A percentile compares a stretch with the other conserved stretches of the same genome.
Evolutionary conservation across 2,329 filamentous ascomycete species (phyloP).

Genomic region (Penicillium digitatum): DNA sequence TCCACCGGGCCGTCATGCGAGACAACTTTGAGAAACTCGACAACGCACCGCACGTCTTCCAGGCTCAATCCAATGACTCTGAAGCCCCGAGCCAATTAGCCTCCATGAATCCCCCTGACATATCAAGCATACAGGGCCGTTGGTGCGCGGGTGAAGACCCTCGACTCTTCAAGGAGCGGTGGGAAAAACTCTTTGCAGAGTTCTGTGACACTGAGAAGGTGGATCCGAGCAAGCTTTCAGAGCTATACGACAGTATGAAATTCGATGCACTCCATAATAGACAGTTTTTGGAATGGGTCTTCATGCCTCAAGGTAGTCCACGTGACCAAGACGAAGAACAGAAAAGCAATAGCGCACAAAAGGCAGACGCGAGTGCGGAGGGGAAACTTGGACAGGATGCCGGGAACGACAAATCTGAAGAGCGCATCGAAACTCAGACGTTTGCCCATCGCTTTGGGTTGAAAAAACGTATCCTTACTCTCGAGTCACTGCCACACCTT

Average conservation of each 20-base stretch:
- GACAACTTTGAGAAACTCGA: slow-evolving; percentile 83
- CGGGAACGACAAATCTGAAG: slow-evolving; percentile 27
- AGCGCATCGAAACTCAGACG: slow-evolving; percentile 31
- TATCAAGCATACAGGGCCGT: slow-evolving; percentile 73
- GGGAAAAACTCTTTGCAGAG: slow-evolving; percentile 96
- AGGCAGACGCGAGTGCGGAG: slow-evolving; percentile 21
- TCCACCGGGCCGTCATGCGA: slow-evolving; percentile 91
- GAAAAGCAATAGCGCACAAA: slow-evolving; percentile 22
- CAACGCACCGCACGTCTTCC: slow-evolving; percentile 58
- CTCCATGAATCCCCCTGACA: slow-evolving; percentile 46
- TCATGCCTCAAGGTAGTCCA: slow-evolving; percentile 78
- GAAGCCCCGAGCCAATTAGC: slow-evolving; percentile 19
- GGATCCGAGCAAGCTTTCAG: slow-evolving; percentile 96
- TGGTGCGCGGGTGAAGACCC: slow-evolving; percentile 98
- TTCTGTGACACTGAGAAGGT: slow-evolving; percentile 97
- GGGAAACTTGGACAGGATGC: slow-evolving; percentile 22
- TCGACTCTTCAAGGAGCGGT: slow-evolving; percentile 89
- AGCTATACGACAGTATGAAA: slow-evolving; percentile 99
- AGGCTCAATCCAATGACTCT: slow-evolving; percentile 36
- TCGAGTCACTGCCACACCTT: slow-evolving; percentile 42
- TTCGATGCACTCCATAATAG: slow-evolving; percentile 97
- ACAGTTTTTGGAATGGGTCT: slow-evolving; percentile 95
- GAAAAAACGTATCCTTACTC: slow-evolving; percentile 50
- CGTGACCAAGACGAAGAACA: slow-evolving; percentile 62
- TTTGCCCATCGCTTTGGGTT: slow-evolving; percentile 46